A percentile compares a stretch with the other conserved stretches of the same genome.
Evolutionary conservation across 108 stramenopile genomes (phyloP).

Genomic region (Fragilaria radians): DNA sequence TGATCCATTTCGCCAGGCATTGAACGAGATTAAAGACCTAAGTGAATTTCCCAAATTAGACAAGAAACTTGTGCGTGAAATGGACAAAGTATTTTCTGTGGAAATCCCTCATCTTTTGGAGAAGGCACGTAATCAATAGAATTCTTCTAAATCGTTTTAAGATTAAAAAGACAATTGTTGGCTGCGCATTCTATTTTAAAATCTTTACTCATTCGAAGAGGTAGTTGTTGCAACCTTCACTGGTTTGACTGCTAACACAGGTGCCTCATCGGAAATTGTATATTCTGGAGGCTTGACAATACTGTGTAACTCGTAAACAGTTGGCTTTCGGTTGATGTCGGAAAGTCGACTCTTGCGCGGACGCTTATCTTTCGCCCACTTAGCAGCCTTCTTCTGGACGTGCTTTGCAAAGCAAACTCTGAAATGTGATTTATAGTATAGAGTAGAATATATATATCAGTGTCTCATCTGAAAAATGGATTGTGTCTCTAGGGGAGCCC

Average conservation of each 20-base stretch:
- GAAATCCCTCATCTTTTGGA: slow-evolving; percentile 87
- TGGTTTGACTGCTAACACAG: slow-evolving; percentile 21
- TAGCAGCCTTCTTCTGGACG: slow-evolving; percentile 78
- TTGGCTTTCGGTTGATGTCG: slow-evolving; percentile 75
- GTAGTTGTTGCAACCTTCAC: too few species aligned
- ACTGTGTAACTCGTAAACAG: slow-evolving; percentile 42
- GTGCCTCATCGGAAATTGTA: slow-evolving; percentile 55
- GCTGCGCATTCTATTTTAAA: too few species aligned
- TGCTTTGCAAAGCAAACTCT: slow-evolving; percentile 65
- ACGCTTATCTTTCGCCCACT: slow-evolving; percentile 72
- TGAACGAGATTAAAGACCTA: slow-evolving; percentile 85
- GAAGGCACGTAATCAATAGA: slow-evolving; percentile 43
- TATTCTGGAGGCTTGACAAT: slow-evolving; percentile 68
- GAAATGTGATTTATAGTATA: too few species aligned
- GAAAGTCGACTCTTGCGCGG: slow-evolving; percentile 74
- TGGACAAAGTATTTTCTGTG: slow-evolving; percentile 83
- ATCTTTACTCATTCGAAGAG: too few species aligned
- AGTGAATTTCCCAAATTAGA: slow-evolving; percentile 95
- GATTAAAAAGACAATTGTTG: too few species aligned
- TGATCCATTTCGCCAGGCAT: slow-evolving; percentile 70
- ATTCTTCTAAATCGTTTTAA: too few species aligned
- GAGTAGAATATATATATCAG: too few species aligned
- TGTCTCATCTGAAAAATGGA: too few species aligned
- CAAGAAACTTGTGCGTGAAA: slow-evolving; percentile 79
- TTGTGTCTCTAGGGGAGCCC: too few species aligned